Evolutionary conservation across 2,329 filamentous ascomycete species (phyloP).

Genomic region (Helotiales sp.): DNA sequence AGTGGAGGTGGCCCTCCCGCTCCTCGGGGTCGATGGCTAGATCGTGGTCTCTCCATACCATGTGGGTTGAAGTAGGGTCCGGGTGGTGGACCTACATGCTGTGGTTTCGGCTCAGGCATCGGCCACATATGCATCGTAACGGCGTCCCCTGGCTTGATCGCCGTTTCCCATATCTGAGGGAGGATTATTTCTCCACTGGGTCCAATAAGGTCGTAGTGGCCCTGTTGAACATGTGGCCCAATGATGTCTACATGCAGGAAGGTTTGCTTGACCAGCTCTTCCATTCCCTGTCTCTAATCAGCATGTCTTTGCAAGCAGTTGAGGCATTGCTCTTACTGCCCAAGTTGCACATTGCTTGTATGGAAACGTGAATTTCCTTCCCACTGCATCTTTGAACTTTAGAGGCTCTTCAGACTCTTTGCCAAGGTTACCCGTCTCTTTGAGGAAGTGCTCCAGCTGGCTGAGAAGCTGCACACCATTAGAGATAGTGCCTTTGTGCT

Average conservation of each 20-base stretch:
- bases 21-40: too few species aligned
- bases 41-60: too few species aligned
- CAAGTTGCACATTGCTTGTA: constrained; percentile 85
- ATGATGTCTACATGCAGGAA: constrained; percentile 80
- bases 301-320: too few species aligned
- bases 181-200: constrained; percentile 84
- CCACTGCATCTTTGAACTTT: constrained; percentile 89
- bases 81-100: too few species aligned
- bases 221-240: constrained; percentile 75
- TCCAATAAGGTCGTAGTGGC: constrained; percentile 80
- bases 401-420: constrained; percentile 61
- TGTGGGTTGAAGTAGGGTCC: too few species aligned
- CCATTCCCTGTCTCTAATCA: constrained; percentile 77
- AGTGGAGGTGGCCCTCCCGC: constrained; percentile 22
- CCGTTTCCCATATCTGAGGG: constrained; percentile 79
- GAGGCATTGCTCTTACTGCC: too few species aligned
- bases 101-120: constrained; percentile 57
- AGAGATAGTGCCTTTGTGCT: neutral
- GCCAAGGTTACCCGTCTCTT: neutral
- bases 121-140: constrained; percentile 73
- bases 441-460: neutral
- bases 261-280: constrained; percentile 85
- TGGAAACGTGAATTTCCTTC: constrained; percentile 89
- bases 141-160: constrained; percentile 77
- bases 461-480: neutral